Evolutionary conservation across 257 asterid species (phyloP), one percentile per base, ranked within the genome.

Genomic region (Ligustrum vulgare): DNA sequence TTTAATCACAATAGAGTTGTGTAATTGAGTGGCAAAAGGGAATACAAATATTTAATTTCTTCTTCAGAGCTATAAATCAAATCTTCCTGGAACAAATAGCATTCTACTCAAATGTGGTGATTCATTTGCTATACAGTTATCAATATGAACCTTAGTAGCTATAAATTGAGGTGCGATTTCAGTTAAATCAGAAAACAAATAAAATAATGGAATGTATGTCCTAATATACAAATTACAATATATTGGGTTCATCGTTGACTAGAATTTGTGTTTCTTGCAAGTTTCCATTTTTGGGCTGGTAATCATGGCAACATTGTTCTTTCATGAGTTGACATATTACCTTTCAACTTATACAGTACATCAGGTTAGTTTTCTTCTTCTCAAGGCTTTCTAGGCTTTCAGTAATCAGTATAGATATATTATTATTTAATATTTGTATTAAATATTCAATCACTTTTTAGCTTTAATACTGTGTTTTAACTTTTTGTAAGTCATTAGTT

Each of bases 321-420:
- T 95, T 81, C 99, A 95, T 16, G 99, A 95, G 82, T 84, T 95
- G 84, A 85, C 87, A 72, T 95, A 91, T 85, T 93, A 95, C 85
- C 92, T 95, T 65, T 82, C 93, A 47, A 95, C 96, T 4, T 84
- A 84, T 79, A 91, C 93, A 43, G 90, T 95, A 66, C 97, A 95
- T 79, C 89, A 95, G 99, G 99, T 95, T 64, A 47, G 82, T 74
- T 72, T 82, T 71, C 60, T 78, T 70, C 74, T 3, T 71, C 76
- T 68, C 4, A 63, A 43, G 37, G 18, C 54, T 22, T 15, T 62
- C 47, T 41, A 43, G 34, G 70, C 16, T 76, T 16, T 67, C 62
- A 16, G 6, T 47, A 28, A 28, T 28, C 31, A 28, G 31, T 28
- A 28, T 28, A 28, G 22, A 32, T 31, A 70, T 72, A 12, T 25